These are phyloP conservation scores for Saxophila tyrrhenica DNA, from an alignment of 495 filamentous ascomycete genomes.

Conservation along the genomic window DNA sequence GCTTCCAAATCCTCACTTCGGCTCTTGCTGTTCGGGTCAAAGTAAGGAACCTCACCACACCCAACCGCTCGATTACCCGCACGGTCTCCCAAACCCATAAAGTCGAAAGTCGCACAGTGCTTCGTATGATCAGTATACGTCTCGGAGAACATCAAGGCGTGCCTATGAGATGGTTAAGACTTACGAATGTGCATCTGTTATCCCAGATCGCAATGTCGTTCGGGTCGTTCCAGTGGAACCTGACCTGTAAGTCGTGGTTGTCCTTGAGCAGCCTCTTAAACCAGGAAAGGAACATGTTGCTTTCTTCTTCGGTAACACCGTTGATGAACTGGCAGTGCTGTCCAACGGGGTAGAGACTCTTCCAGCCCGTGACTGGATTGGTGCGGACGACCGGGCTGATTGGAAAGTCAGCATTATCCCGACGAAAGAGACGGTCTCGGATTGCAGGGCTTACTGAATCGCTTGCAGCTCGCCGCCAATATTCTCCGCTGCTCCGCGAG, in stretches of 20 bases:
- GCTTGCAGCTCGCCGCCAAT: conserved; percentile 49
- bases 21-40: conserved; percentile 30
- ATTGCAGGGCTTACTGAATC: conserved; percentile 43
- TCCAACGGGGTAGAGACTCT: conserved; percentile 55
- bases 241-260: conserved; percentile 71
- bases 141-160: too few species aligned
- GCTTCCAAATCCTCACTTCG: conserved; percentile 2
- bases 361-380: conserved; percentile 73
- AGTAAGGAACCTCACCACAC: conserved; percentile 58
- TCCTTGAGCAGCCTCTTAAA: conserved; percentile 43
- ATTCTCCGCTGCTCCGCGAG: conserved; percentile 56
- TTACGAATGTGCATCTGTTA: conserved; percentile 56
- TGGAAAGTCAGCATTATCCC: not conserved
- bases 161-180: too few species aligned
- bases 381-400: conserved; percentile 54
- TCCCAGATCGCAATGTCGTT: conserved; percentile 58
- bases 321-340: conserved; percentile 53
- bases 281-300: conserved; percentile 39
- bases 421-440: too few species aligned
- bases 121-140: too few species aligned
- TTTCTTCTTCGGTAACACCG: conserved; percentile 53
- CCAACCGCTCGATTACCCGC: conserved; percentile 52
- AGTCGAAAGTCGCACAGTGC: conserved; percentile 64
- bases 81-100: conserved; percentile 39
- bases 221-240: conserved; percentile 39